Evolutionary conservation across 345 rosid species (phyloP).

Genomic region (Lepidium sativum): DNA sequence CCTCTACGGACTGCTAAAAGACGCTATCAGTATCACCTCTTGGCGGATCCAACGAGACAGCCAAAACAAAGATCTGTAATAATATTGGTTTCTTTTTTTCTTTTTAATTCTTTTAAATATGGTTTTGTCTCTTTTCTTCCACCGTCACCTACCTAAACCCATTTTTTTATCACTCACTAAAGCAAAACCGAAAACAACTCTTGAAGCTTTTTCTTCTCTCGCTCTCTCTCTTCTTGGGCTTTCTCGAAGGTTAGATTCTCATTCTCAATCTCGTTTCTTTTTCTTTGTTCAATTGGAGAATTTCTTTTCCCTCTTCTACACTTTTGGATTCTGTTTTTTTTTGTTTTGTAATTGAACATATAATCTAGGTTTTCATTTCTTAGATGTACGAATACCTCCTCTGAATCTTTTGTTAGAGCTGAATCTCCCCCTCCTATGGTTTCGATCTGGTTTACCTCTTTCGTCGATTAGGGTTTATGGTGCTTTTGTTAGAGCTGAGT

Average conservation of each 20-base stretch:
- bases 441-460: neutral
- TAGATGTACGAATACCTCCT: neutral
- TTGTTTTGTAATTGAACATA: too few species aligned
- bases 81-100: neutral
- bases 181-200: neutral
- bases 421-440: neutral
- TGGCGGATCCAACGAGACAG: slow-evolving; percentile 23
- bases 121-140: neutral
- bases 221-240: neutral
- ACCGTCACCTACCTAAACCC: slow-evolving; percentile 18
- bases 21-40: neutral
- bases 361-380: neutral
- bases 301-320: neutral
- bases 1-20: neutral
- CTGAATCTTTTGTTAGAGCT: neutral
- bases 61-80: neutral
- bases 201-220: neutral
- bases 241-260: slow-evolving; percentile 12
- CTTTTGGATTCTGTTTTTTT: neutral
- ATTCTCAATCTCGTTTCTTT: neutral
- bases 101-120: neutral
- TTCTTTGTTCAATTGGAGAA: neutral
- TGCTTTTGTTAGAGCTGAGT: neutral
- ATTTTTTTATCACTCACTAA: neutral
- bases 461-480: neutral